Percentiles rank a stretch among this genome's conserved stretches.
Conservation (phyloP, 2,329 filamentous ascomycete genomes). For the Colletotrichum sp. region DNA sequence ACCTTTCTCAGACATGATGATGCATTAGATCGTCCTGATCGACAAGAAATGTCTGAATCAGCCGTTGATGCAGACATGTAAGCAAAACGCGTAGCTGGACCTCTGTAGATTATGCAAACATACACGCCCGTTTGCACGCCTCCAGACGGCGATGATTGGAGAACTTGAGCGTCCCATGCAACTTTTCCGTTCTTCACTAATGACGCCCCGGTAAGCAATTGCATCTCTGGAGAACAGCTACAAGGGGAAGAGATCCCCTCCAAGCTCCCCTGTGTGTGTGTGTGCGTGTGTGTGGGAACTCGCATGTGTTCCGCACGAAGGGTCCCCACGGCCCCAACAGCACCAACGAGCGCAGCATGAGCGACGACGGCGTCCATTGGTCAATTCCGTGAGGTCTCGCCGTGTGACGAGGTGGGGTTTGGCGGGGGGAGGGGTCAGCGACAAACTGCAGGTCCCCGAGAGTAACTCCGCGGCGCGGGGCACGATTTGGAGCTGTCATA, state of each 20-base stretch:
- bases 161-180: background rate
- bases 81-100: background rate
- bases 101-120: background rate
- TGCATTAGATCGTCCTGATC: background rate
- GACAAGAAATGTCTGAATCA: background rate
- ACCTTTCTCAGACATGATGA: background rate
- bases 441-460: background rate
- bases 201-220: background rate
- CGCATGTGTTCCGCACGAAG: background rate
- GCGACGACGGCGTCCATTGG: background rate
- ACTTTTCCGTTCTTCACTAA: background rate
- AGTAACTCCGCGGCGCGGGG: slow-evolving; percentile 14
- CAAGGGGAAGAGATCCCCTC: background rate
- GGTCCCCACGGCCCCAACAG: background rate
- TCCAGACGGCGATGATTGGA: background rate
- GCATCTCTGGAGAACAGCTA: background rate
- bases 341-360: background rate
- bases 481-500: slow-evolving; percentile 4
- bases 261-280: background rate
- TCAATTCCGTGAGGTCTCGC: background rate
- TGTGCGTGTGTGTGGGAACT: background rate
- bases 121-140: background rate
- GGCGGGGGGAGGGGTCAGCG: background rate
- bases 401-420: slow-evolving; percentile 7
- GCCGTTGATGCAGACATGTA: background rate